These are phyloP conservation scores for Rhododendron ovatum DNA, from an alignment of 148 eudicot species.

Conservation along the genomic window DNA sequence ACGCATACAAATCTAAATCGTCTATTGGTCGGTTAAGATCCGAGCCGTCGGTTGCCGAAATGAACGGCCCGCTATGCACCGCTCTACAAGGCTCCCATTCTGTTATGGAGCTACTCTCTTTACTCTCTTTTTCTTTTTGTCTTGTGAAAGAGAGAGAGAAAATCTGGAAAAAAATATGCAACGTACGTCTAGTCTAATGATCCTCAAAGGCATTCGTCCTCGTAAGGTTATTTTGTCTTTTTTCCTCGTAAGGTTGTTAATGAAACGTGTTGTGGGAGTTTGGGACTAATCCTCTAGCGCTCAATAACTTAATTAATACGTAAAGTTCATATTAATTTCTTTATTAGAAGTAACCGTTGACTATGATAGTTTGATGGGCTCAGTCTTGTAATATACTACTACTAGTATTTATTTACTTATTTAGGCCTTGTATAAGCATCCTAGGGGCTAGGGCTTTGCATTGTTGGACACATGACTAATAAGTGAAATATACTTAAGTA, in stretches of 20 bases:
- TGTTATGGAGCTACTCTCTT: too few species aligned
- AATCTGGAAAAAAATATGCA: background rate
- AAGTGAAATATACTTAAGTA: too few species aligned
- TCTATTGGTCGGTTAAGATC: too few species aligned
- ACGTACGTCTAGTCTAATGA: background rate
- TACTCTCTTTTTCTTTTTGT: too few species aligned
- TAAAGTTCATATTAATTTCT: background rate
- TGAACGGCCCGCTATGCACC: too few species aligned
- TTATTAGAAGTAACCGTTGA: background rate
- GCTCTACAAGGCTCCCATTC: too few species aligned
- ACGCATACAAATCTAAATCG: too few species aligned
- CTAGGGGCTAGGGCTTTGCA: background rate
- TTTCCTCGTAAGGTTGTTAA: background rate
- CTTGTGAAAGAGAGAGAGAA: too few species aligned
- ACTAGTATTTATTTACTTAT: background rate
- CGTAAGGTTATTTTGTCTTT: too few species aligned
- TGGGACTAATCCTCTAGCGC: background rate
- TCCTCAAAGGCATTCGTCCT: background rate
- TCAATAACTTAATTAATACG: background rate
- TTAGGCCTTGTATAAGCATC: background rate
- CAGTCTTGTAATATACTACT: background rate
- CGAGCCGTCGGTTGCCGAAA: too few species aligned
- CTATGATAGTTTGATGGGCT: background rate
- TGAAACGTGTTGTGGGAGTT: background rate
- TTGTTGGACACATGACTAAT: background rate